These are phyloP conservation scores for Xylaria curta DNA, from an alignment of 495 filamentous ascomycete species.

Conservation along the genomic window DNA sequence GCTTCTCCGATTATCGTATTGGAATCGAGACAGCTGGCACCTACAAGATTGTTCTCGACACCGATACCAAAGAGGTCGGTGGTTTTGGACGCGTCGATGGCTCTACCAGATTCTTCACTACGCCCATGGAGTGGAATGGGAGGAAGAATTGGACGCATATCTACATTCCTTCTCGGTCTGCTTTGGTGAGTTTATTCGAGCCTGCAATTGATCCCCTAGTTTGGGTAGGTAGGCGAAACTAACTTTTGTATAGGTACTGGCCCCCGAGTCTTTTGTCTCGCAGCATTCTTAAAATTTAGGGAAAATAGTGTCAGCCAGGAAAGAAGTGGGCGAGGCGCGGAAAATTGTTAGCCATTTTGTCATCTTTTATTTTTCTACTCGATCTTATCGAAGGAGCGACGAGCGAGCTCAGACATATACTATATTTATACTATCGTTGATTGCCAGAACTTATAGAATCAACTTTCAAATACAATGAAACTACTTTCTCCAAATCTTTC, in stretches of 20 bases:
- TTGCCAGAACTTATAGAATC: not conserved
- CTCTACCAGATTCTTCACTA: conserved; percentile 86
- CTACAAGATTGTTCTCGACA: conserved; percentile 86
- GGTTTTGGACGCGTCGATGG: conserved; percentile 79
- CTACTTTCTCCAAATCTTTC: not conserved
- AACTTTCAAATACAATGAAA: not conserved
- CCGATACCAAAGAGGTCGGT: conserved; percentile 78
- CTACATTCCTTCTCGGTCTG: conserved; percentile 86
- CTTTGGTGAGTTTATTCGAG: conserved; percentile 68
- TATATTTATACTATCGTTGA: not conserved
- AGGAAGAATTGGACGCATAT: conserved; percentile 89
- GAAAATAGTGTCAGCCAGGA: not conserved
- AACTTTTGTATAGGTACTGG: conserved; percentile 36
- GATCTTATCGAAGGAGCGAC: not conserved
- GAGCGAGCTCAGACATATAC: not conserved
- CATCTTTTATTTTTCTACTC: not conserved
- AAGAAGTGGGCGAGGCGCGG: not conserved
- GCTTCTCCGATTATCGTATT: conserved; percentile 91
- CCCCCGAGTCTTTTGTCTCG: conserved; percentile 29
- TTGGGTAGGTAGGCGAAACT: not conserved
- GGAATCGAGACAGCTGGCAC: conserved; percentile 85
- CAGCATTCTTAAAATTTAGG: conserved; percentile 1
- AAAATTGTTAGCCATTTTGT: not conserved
- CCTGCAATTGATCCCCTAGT: not conserved
- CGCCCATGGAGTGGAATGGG: conserved; percentile 85